Base-by-base conservation (phyloP, 1,284 basidiomycete species). In the Ceratobasidium sp. region DNA sequence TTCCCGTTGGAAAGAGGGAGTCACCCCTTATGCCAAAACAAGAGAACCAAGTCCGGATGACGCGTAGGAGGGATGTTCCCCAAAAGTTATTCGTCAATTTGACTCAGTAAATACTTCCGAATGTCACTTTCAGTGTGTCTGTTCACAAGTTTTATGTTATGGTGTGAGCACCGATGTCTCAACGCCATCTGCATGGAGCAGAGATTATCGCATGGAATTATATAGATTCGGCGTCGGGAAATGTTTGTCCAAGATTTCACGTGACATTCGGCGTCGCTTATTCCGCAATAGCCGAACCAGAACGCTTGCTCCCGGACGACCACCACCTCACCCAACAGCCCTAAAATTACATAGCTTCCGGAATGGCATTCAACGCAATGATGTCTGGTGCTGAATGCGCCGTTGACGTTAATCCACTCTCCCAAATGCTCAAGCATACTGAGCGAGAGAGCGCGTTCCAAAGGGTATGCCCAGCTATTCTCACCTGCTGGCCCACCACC, bases 331-430 rank as follows among this genome's bases (percentile, higher is more conserved):
- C 46, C 48, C 43, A 14, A 64, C 46, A 27, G 6, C 4, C 16
- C 16, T 72, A 22, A 49, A 3, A 49, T 19, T 19, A n/a, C 48
- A 22, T 22, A 49, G 19, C 19, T 7, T 49, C 19, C 48, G n/a
- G 37, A 2, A 83, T 83, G 82, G 78, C 82, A 14, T 83, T 85
- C 77, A 80, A 82, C 71, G 81, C 84, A 74, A 88, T 98, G 77
- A 89, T 98, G 77, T 95, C 93, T 73, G 96, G 95, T 77, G 89
- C 95, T 71, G 96, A 97, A 83, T 98, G 96, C 83, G 92, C 92
- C 8, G 88, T 90, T 27, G 87, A 90, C 6, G 88, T 91, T 73
- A 98, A 98, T 81, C 95, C 96, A 3, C 86, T 99, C 39, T 90
- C 93, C 22, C 92, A 95, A 79, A 91, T 98, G 54, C 86, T 97